Percentiles rank a stretch among this genome's conserved stretches.
These are phyloP conservation scores for Picochlorum costavermella DNA, from an alignment of 139 green algal species.

Conservation along the genomic window DNA sequence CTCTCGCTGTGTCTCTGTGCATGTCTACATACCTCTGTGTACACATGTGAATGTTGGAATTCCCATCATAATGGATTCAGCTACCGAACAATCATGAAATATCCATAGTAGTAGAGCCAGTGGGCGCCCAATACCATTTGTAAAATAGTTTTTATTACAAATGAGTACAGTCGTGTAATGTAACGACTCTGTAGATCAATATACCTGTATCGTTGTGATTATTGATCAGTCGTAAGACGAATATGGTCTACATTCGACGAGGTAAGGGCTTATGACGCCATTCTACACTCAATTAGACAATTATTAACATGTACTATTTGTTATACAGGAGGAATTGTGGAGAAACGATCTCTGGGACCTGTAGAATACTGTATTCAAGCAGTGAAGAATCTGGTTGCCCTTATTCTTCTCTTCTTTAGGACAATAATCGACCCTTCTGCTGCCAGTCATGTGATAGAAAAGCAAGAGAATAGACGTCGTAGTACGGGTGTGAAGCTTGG, in stretches of 20 bases:
- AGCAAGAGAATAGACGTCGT: not conserved
- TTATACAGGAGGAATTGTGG: not conserved
- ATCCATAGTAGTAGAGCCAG: too few relatives aligned
- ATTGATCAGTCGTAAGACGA: not conserved
- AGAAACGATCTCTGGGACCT: not conserved
- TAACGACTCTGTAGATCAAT: not conserved
- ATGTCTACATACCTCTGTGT: too few relatives aligned
- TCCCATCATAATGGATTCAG: too few relatives aligned
- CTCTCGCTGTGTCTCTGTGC: too few relatives aligned
- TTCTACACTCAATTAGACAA: not conserved
- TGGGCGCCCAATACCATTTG: too few relatives aligned
- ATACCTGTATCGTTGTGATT: not conserved
- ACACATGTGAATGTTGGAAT: too few relatives aligned
- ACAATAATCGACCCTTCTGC: slow-evolving; percentile 15
- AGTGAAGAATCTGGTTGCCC: not conserved
- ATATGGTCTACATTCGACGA: not conserved
- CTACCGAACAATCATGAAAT: too few relatives aligned
- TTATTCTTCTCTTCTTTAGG: slow-evolving; percentile 4
- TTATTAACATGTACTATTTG: not conserved
- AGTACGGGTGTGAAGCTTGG: not conserved
- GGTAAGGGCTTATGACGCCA: not conserved
- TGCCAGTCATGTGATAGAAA: slow-evolving; percentile 2
- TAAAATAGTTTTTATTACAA: too few relatives aligned
- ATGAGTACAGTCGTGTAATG: not conserved
- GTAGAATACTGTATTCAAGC: not conserved